phyloP scores from a whole-genome alignment of 2,329 filamentous ascomycete genomes.

The Diaporthe ampelina region DNA sequence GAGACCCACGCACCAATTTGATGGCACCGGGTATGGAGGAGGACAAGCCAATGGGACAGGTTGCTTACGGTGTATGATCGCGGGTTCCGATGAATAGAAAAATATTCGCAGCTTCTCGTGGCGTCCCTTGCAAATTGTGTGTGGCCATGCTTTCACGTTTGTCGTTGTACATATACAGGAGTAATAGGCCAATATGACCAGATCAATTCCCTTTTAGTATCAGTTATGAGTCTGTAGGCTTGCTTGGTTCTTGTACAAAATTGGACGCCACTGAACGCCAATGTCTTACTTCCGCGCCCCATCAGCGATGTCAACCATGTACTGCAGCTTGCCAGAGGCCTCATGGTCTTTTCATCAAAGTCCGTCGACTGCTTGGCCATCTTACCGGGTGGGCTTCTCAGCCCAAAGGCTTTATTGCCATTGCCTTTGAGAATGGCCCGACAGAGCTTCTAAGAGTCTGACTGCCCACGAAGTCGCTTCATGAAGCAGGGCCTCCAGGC shows the following conservation, averaged over 20 bases:
- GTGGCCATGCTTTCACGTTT: constrained; percentile 45
- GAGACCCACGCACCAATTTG: constrained; percentile 83
- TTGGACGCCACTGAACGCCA: background rate
- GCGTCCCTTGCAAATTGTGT: constrained; percentile 49
- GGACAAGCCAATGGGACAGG: constrained; percentile 72
- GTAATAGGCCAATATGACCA: constrained; percentile 41
- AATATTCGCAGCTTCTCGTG: constrained; percentile 48
- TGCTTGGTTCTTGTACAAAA: background rate
- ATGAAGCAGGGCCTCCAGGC: constrained; percentile 5
- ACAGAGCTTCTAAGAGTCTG: background rate
- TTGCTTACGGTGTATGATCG: constrained; percentile 69
- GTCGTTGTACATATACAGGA: constrained; percentile 47
- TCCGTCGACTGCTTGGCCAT: background rate
- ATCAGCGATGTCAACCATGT: background rate
- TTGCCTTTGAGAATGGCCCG: background rate
- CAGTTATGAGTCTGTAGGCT: background rate
- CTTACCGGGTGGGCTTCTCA: background rate
- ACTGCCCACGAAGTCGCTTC: background rate
- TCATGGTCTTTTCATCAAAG: too few species aligned
- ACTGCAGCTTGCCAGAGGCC: background rate
- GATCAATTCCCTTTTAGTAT: constrained; percentile 34
- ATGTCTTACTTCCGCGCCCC: background rate
- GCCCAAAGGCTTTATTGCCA: too few species aligned
- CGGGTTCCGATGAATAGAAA: constrained; percentile 43
- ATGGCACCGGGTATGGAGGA: constrained; percentile 80